Conservation (phyloP, 2,329 filamentous ascomycete genomes). For the Colletotrichum lini region DNA sequence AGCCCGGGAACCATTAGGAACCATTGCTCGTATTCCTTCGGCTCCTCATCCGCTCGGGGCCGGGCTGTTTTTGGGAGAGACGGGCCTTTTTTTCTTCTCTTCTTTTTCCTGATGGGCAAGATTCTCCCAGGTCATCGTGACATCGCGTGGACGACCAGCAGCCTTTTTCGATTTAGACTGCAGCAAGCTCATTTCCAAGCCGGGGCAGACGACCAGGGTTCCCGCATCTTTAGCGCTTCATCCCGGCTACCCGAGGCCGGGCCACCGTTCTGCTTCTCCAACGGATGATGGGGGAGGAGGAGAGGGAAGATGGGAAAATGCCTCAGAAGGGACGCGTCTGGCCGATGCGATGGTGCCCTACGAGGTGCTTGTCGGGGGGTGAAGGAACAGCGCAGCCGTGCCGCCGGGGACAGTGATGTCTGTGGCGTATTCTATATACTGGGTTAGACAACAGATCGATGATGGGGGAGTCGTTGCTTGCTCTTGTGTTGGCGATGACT, state of each 20-base stretch:
- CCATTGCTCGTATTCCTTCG: slow-evolving; percentile 1
- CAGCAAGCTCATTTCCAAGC: slow-evolving; percentile 27
- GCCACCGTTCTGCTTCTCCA: neutral
- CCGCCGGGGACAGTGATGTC: neutral
- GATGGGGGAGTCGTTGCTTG: neutral
- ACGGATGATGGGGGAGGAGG: neutral
- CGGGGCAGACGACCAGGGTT: slow-evolving; percentile 5
- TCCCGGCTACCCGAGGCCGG: slow-evolving; percentile 22
- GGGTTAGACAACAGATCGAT: neutral
- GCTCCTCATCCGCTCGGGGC: neutral
- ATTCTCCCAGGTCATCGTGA: neutral
- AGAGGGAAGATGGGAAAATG: neutral
- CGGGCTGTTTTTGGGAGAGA: neutral
- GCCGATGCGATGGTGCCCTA: slow-evolving; percentile 18
- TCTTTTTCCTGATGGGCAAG: neutral
- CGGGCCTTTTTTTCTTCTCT: no score
- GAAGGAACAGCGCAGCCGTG: neutral
- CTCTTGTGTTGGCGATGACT: neutral
- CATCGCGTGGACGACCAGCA: slow-evolving; percentile 1
- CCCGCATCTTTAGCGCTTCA: slow-evolving; percentile 21
- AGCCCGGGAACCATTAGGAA: neutral
- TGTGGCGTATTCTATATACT: neutral
- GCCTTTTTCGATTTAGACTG: slow-evolving; percentile 19
- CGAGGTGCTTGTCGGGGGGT: neutral
- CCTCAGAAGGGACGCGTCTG: slow-evolving; percentile 28